These are phyloP conservation scores for Chalciporus piperatus DNA, from an alignment of 768 basidiomycete species.

Conservation along the genomic window DNA sequence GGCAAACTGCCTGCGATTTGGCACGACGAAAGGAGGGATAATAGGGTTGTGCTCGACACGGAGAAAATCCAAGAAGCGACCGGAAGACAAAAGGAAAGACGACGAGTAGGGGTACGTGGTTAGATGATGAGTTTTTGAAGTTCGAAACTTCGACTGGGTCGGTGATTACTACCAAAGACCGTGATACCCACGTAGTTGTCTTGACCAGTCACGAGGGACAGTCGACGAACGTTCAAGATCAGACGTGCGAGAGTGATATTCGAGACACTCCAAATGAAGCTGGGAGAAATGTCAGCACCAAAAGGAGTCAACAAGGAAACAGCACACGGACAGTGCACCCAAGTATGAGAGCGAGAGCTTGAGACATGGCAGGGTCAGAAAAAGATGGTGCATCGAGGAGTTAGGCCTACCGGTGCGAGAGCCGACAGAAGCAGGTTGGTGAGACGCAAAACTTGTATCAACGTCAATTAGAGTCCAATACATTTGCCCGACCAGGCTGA, in stretches of 20 bases:
- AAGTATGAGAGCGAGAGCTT: conserved; percentile 20
- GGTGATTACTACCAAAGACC: not conserved
- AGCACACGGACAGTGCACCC: conserved; percentile 19
- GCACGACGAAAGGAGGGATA: not conserved
- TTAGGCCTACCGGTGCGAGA: conserved; percentile 21
- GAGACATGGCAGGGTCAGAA: not conserved
- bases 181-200: not conserved
- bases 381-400: not conserved
- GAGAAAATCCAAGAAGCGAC: no score
- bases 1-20: not conserved
- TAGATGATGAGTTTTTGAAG: not conserved
- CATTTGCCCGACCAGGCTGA: not conserved
- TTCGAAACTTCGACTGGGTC: not conserved
- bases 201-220: not conserved
- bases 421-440: conserved; percentile 21
- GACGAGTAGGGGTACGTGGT: not conserved
- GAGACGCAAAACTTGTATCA: conserved; percentile 17
- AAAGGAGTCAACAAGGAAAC: not conserved
- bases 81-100: not conserved
- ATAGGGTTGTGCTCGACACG: not conserved
- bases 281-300: conserved; percentile 8
- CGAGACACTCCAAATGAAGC: conserved; percentile 36
- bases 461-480: not conserved
- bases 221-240: conserved; percentile 32
- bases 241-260: conserved; percentile 34